Conservation (phyloP, 306 rosid species). For the Vicia faba region DNA sequence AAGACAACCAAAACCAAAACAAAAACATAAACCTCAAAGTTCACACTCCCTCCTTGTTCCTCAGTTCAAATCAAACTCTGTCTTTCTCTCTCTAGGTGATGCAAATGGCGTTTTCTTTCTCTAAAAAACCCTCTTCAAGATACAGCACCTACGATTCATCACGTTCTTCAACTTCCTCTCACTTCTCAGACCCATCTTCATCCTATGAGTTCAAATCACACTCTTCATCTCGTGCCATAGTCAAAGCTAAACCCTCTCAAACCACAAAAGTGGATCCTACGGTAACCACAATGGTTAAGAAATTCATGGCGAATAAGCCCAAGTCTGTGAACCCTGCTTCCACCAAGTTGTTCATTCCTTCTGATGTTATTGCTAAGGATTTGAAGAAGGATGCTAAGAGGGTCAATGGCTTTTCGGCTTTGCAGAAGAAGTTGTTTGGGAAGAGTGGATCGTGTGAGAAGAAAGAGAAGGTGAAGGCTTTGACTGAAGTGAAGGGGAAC, state of each 20-base stretch:
- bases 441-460: conserved; percentile 45
- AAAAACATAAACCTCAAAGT: background rate
- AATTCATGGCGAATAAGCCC: conserved; percentile 66
- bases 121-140: conserved; percentile 68
- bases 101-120: conserved; percentile 45
- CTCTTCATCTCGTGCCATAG: conserved; percentile 63
- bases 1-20: conserved; percentile 16
- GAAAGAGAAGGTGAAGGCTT: conserved; percentile 71
- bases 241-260: conserved; percentile 57
- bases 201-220: conserved; percentile 58
- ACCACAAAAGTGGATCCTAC: conserved; percentile 60
- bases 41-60: background rate
- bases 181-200: conserved; percentile 75
- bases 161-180: conserved; percentile 76
- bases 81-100: background rate
- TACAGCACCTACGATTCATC: conserved; percentile 75
- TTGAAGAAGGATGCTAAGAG: conserved; percentile 71
- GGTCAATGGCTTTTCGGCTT: conserved; percentile 54
- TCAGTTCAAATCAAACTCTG: conserved; percentile 7
- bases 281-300: conserved; percentile 73
- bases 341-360: conserved; percentile 57
- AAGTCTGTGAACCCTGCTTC: conserved; percentile 34
- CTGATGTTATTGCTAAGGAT: conserved; percentile 63
- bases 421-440: conserved; percentile 84
- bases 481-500: conserved; percentile 89